Evolutionary conservation across 2,329 filamentous ascomycete species (phyloP).

Genomic region (Clarireedia paspali): DNA sequence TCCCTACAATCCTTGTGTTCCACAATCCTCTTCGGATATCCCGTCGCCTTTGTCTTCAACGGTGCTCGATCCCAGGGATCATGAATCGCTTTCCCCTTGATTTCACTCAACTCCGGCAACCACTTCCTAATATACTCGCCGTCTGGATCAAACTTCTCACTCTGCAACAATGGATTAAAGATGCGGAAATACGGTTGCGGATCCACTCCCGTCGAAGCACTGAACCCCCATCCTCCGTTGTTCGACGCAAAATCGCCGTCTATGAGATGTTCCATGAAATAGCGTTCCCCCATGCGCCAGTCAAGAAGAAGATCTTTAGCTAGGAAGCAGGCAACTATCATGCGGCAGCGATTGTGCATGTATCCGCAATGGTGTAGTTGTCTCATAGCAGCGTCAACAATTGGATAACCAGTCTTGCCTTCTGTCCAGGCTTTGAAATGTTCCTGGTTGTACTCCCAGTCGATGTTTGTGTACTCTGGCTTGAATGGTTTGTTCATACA

Average conservation of each 20-base stretch:
- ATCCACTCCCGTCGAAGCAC: constrained; percentile 68
- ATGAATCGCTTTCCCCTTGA: constrained; percentile 65
- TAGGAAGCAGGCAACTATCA: constrained; percentile 77
- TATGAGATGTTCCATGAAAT: constrained; percentile 66
- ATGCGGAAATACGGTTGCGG: constrained; percentile 87
- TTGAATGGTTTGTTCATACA: constrained; percentile 78
- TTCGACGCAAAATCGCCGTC: constrained; percentile 31
- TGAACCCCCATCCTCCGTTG: constrained; percentile 30
- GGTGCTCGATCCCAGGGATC: constrained; percentile 69
- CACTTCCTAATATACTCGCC: constrained; percentile 78
- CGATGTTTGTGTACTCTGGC: constrained; percentile 72
- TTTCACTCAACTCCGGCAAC: constrained; percentile 63
- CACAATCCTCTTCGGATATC: constrained; percentile 70
- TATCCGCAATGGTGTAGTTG: constrained; percentile 61
- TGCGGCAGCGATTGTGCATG: constrained; percentile 81
- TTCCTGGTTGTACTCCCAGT: constrained; percentile 68
- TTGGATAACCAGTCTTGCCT: constrained; percentile 70
- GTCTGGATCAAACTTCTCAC: constrained; percentile 73
- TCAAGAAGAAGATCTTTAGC: constrained; percentile 74
- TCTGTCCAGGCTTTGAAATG: constrained; percentile 68
- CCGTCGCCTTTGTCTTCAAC: constrained; percentile 50
- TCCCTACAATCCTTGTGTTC: constrained; percentile 64
- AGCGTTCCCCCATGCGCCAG: constrained; percentile 74
- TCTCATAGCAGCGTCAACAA: constrained; percentile 82
- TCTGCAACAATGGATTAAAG: constrained; percentile 80